Conservation (phyloP, 1,284 basidiomycete genomes). For the Irpex rosettiformis region DNA sequence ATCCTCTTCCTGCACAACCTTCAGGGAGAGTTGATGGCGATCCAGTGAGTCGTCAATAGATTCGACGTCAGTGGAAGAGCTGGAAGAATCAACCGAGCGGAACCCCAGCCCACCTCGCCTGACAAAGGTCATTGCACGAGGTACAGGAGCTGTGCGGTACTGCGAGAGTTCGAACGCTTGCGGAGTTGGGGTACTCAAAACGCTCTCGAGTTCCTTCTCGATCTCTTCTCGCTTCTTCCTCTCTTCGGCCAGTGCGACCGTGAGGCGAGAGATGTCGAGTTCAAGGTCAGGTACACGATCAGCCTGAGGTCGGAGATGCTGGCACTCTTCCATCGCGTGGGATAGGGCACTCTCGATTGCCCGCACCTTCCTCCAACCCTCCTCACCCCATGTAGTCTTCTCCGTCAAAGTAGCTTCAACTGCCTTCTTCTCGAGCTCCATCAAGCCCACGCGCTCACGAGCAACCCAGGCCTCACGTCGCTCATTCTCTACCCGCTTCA, state of each 20-base stretch:
- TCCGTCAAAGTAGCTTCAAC: conserved; percentile 45
- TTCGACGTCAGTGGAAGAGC: conserved; percentile 64
- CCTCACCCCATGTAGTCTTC: conserved; percentile 34
- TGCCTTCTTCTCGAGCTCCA: conserved; percentile 61
- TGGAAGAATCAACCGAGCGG: conserved; percentile 59
- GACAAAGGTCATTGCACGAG: conserved; percentile 23
- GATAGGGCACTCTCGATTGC: conserved; percentile 33
- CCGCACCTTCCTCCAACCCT: conserved; percentile 31
- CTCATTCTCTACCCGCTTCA: conserved; percentile 65
- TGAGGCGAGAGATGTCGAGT: conserved; percentile 33
- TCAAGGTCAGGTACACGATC: conserved; percentile 28
- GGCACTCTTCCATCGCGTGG: conserved; percentile 25
- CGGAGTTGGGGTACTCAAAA: conserved; percentile 43
- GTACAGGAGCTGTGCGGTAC: conserved; percentile 21
- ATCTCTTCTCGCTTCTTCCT: conserved; percentile 35
- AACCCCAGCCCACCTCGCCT: conserved; percentile 47
- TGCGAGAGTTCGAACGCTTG: conserved; percentile 31
- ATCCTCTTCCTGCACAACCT: conserved; percentile 53
- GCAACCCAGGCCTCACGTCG: conserved; percentile 74
- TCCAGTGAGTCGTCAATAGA: conserved; percentile 40
- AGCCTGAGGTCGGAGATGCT: conserved; percentile 30
- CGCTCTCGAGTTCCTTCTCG: conserved; percentile 40
- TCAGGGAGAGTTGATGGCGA: conserved; percentile 43
- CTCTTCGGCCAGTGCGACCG: conserved; percentile 35
- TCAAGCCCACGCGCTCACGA: conserved; percentile 55